These are phyloP conservation scores for Neurospora crassa DNA, from an alignment of 2,329 filamentous ascomycete genomes.

Conservation along the genomic window DNA sequence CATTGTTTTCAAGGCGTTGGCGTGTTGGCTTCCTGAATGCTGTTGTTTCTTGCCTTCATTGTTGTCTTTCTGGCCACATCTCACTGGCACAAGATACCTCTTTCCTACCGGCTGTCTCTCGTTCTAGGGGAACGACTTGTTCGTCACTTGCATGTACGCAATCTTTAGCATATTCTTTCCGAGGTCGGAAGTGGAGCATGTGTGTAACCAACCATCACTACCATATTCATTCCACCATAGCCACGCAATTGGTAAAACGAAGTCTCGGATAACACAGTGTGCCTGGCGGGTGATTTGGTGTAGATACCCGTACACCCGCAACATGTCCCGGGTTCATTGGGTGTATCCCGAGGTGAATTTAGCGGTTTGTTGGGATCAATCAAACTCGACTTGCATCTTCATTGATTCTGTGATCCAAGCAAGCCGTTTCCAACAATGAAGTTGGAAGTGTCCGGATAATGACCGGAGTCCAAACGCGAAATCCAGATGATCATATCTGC, in stretches of 20 bases:
- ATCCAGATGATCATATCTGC: neutral
- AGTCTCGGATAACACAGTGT: neutral
- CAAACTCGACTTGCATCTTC: neutral
- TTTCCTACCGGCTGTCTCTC: neutral
- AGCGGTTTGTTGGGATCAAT: neutral
- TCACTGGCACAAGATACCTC: neutral
- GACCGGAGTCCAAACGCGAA: neutral
- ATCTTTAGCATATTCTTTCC: neutral
- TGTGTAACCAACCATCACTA: neutral
- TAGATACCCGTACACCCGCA: neutral
- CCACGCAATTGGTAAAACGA: neutral
- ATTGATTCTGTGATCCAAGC: neutral
- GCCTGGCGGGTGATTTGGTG: neutral
- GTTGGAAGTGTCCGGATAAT: neutral
- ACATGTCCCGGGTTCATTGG: neutral
- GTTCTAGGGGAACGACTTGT: neutral
- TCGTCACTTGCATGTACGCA: neutral
- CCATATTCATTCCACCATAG: neutral
- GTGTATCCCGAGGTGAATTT: neutral
- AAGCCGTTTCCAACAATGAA: neutral
- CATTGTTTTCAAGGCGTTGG: constrained; percentile 11
- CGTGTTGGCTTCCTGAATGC: neutral
- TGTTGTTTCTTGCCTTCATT: neutral
- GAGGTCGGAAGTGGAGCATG: neutral
- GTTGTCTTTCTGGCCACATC: neutral